Conservation (phyloP, 2,329 filamentous ascomycete species). For the Aspergillus calidoustus region DNA sequence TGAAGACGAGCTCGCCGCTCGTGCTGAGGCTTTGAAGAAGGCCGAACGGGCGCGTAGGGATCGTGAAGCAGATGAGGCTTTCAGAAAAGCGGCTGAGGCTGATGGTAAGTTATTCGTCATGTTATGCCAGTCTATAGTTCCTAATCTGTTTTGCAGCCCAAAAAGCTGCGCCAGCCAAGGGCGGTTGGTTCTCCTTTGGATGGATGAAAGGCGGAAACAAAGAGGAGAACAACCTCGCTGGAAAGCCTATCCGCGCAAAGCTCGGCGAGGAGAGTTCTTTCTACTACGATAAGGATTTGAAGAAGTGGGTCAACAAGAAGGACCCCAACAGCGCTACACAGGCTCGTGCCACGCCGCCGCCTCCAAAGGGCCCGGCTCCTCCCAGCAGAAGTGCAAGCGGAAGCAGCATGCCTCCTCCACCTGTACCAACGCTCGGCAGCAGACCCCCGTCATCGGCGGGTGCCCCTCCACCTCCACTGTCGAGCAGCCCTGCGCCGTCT, state of each 20-base stretch:
- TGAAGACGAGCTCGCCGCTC: constrained; percentile 64
- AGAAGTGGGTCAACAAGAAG: constrained; percentile 99
- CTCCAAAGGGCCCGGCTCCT: constrained; percentile 65
- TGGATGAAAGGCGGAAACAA: constrained; percentile 77
- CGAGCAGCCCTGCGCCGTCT: constrained; percentile 38
- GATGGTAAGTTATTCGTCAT: constrained; percentile 53
- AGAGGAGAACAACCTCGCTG: constrained; percentile 50
- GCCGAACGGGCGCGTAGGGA: constrained; percentile 72
- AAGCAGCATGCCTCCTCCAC: constrained; percentile 55
- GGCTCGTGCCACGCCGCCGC: constrained; percentile 73
- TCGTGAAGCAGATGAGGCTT: constrained; percentile 80
- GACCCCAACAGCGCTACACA: constrained; percentile 66
- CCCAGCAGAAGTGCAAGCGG: constrained; percentile 59
- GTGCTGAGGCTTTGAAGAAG: constrained; percentile 57
- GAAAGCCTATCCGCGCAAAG: constrained; percentile 80
- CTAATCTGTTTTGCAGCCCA: constrained; percentile 54
- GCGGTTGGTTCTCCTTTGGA: constrained; percentile 75
- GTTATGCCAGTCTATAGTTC: constrained; percentile 31
- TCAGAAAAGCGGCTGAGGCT: constrained; percentile 78
- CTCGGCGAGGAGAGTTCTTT: constrained; percentile 92
- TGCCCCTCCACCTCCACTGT: constrained; percentile 30
- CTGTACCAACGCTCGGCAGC: constrained; percentile 29
- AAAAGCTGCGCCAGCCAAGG: constrained; percentile 36
- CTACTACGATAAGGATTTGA: constrained; percentile 92
- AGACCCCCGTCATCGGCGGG: constrained; percentile 40